Evolutionary conservation across 306 rosid species (phyloP).

Genomic region (Lathyrus oleraceus): DNA sequence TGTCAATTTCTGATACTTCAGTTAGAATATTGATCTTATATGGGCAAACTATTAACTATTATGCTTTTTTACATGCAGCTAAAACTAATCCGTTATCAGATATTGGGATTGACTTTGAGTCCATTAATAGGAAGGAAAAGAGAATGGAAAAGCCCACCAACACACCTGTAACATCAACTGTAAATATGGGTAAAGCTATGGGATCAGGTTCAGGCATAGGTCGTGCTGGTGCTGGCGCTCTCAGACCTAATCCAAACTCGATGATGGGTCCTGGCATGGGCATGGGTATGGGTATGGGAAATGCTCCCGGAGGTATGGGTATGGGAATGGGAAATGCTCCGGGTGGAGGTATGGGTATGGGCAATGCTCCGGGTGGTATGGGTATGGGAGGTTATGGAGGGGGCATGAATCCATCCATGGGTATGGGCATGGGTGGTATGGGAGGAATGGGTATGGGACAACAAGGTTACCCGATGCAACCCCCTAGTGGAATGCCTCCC

Average conservation of each 20-base stretch:
- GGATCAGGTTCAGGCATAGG: conserved; percentile 98
- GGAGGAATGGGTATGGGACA: conserved; percentile 79
- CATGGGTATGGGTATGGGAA: conserved; percentile 51
- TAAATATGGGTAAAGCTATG: conserved; percentile 98
- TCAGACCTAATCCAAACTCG: conserved; percentile 56
- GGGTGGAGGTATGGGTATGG: conserved; percentile 39
- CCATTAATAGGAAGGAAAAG: conserved; percentile 90
- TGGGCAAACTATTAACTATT: conserved; percentile 28
- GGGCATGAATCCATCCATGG: conserved; percentile 54
- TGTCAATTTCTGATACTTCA: conserved; percentile 16
- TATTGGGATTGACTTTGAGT: conserved; percentile 92
- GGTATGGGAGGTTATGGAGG: conserved; percentile 57
- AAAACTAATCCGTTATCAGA: conserved; percentile 82
- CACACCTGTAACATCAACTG: conserved; percentile 57
- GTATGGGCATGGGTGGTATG: conserved; percentile 52
- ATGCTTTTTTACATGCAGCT: conserved; percentile 58
- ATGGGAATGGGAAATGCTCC: conserved; percentile 37
- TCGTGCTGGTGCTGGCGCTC: conserved; percentile 70
- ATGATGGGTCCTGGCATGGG: conserved; percentile 69
- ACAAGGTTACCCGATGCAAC: conserved; percentile 78
- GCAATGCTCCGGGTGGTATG: conserved; percentile 37
- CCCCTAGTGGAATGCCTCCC: conserved; percentile 57
- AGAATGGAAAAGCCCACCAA: conserved; percentile 92
- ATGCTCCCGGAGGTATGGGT: conserved; percentile 24
- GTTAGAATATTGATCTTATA: conserved; percentile 18